Percentiles rank a stretch among this genome's conserved stretches.
phyloP scores from a whole-genome alignment of 2,329 filamentous ascomycete genomes.

The Balansia obtecta region DNA sequence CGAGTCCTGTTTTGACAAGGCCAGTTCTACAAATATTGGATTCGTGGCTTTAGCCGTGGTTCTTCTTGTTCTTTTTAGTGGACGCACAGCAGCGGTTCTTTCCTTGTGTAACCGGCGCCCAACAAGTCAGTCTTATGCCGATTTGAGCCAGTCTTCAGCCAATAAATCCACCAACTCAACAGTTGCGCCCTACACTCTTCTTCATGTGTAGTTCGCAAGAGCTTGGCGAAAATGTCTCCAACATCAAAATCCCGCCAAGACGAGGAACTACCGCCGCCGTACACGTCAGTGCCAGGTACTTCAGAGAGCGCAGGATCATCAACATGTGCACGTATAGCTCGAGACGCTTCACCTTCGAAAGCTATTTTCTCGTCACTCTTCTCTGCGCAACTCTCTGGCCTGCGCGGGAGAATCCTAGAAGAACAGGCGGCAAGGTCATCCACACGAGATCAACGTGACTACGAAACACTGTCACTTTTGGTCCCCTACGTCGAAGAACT shows the following conservation, averaged over 20 bases:
- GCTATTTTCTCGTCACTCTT: conserved; percentile 18
- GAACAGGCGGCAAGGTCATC: conserved; percentile 20
- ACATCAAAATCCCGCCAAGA: not conserved
- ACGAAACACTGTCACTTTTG: conserved; percentile 25
- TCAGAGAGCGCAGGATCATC: not conserved
- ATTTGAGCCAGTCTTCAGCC: not conserved
- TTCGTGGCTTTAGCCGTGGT: not conserved
- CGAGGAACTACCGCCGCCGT: conserved; percentile 1
- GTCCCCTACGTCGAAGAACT: conserved; percentile 30
- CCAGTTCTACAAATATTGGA: not conserved
- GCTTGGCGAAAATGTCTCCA: not conserved
- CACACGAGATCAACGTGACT: conserved; percentile 24
- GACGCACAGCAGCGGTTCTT: not conserved
- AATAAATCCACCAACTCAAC: not conserved
- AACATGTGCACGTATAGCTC: not conserved
- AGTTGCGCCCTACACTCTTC: not conserved
- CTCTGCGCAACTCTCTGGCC: conserved; percentile 21
- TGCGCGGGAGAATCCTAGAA: conserved; percentile 25
- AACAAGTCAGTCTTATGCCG: not conserved
- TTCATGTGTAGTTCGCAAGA: not conserved
- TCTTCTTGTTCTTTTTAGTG: not conserved
- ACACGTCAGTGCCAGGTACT: not conserved
- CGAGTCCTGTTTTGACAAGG: not conserved
- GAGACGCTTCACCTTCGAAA: not conserved
- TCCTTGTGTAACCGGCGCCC: too few relatives aligned